Evolutionary conservation across 768 basidiomycete genomes (phyloP).

Genomic region (Tubosaeta brunneosetosa): DNA sequence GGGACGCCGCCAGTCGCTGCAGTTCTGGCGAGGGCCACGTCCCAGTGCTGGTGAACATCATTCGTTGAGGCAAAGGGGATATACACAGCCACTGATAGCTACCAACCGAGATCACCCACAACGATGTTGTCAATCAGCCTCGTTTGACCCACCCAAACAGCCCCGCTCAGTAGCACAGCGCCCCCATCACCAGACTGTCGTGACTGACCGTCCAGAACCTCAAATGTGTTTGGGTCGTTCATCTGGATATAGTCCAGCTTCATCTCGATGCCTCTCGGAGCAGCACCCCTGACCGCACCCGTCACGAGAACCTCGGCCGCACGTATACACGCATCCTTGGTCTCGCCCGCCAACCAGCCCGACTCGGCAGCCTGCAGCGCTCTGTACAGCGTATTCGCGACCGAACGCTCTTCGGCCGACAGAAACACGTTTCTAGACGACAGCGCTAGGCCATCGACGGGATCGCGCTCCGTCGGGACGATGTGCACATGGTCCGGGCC

Average conservation of each 20-base stretch:
- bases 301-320: slow-evolving; percentile 42
- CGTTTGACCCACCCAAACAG: slow-evolving; percentile 80
- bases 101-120: slow-evolving; percentile 45
- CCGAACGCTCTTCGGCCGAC: slow-evolving; percentile 50
- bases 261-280: slow-evolving; percentile 45
- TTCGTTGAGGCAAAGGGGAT: background rate
- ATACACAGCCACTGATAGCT: slow-evolving; percentile 16
- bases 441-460: slow-evolving; percentile 66
- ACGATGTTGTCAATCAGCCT: slow-evolving; percentile 92
- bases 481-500: slow-evolving; percentile 72
- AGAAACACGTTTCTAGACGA: slow-evolving; percentile 92
- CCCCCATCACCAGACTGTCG: slow-evolving; percentile 27
- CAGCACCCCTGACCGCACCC: slow-evolving; percentile 26
- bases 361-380: slow-evolving; percentile 59
- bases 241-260: slow-evolving; percentile 83
- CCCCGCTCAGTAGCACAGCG: slow-evolving; percentile 74
- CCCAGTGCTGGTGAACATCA: slow-evolving; percentile 10
- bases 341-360: slow-evolving; percentile 50
- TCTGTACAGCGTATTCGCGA: slow-evolving; percentile 60
- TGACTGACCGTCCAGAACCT: slow-evolving; percentile 41
- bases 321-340: slow-evolving; percentile 46
- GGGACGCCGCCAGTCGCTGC: slow-evolving; percentile 34
- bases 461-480: slow-evolving; percentile 76
- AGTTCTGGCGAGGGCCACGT: slow-evolving; percentile 27
- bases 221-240: slow-evolving; percentile 77